Evolutionary conservation across 805 yeast genomes (phyloP).

Genomic region (Metschnikowia proteae): DNA sequence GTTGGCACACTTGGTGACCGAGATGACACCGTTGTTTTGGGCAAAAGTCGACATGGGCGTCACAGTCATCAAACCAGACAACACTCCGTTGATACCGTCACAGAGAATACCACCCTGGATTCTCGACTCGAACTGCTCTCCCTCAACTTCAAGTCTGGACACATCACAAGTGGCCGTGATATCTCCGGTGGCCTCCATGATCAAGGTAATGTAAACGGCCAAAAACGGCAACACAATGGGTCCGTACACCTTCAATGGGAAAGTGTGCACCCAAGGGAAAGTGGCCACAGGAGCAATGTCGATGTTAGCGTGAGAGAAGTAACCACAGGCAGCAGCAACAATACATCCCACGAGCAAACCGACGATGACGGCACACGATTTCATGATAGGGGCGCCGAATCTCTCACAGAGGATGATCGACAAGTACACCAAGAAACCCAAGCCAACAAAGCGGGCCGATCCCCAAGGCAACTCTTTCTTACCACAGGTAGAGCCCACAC

Average conservation of each 20-base stretch:
- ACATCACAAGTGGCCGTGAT: conserved; percentile 93
- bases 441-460: conserved; percentile 79
- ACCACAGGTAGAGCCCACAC: conserved; percentile 32
- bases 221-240: conserved; percentile 83
- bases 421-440: conserved; percentile 78
- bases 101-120: conserved; percentile 92
- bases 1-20: conserved; percentile 88
- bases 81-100: conserved; percentile 76
- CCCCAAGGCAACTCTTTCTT: conserved; percentile 60
- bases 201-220: conserved; percentile 74
- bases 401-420: conserved; percentile 74
- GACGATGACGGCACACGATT: conserved; percentile 85
- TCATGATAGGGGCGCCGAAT: conserved; percentile 93
- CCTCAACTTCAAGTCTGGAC: conserved; percentile 79
- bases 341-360: conserved; percentile 87
- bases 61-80: conserved; percentile 74
- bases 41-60: conserved; percentile 94
- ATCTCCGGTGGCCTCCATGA: conserved; percentile 95
- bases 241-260: conserved; percentile 70
- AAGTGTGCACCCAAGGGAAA: conserved; percentile 85
- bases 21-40: conserved; percentile 92
- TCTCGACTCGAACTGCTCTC: conserved; percentile 74
- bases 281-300: conserved; percentile 76
- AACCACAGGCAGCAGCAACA: conserved; percentile 87
- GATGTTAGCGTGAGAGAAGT: conserved; percentile 58